Conservation (phyloP, 2,329 filamentous ascomycete species). For the Aspergillus thermomutatus region DNA sequence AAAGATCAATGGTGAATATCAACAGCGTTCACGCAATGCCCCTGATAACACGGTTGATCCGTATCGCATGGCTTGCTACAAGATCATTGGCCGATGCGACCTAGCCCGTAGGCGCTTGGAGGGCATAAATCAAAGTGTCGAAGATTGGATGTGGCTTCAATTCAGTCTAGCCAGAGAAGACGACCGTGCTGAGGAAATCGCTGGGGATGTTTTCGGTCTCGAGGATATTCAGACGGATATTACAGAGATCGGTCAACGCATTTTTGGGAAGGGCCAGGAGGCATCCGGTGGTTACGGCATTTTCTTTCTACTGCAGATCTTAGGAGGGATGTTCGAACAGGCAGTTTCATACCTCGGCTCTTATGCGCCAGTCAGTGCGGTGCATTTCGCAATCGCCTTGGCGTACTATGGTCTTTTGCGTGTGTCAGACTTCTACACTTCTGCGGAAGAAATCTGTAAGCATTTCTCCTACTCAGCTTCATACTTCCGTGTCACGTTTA, state of each 20-base stretch:
- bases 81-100: constrained; percentile 81
- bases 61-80: constrained; percentile 96
- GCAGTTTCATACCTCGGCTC: constrained; percentile 87
- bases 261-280: constrained; percentile 81
- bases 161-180: constrained; percentile 62
- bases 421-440: constrained; percentile 74
- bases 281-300: constrained; percentile 78
- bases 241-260: constrained; percentile 81
- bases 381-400: constrained; percentile 89
- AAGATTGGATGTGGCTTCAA: constrained; percentile 67
- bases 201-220: constrained; percentile 61
- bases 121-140: constrained; percentile 56
- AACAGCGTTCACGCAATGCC: constrained; percentile 76
- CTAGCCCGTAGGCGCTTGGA: constrained; percentile 56
- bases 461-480: constrained; percentile 8
- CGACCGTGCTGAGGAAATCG: constrained; percentile 58
- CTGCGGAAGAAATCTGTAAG: constrained; percentile 65
- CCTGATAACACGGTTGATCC: constrained; percentile 87
- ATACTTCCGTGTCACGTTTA: constrained; percentile 4
- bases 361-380: constrained; percentile 87
- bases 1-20: constrained; percentile 86
- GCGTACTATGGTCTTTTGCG: constrained; percentile 86
- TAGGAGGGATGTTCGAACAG: constrained; percentile 91
- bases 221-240: constrained; percentile 75
- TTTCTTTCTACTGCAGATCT: constrained; percentile 87